Conservation (phyloP, 2,329 filamentous ascomycete species). For the Pezicula radicicola region DNA sequence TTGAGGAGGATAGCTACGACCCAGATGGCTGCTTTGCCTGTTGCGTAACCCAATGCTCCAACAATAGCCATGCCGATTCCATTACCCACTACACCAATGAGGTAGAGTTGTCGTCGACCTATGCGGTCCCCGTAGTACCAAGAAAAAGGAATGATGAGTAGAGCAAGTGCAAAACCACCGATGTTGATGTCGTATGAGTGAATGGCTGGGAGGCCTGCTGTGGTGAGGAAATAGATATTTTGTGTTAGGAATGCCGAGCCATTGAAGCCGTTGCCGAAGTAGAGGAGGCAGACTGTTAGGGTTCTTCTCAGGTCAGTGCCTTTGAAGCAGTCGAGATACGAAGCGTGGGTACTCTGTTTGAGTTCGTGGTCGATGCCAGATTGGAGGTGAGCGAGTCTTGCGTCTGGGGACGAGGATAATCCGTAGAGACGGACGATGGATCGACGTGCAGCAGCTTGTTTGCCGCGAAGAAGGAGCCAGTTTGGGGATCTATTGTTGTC, state of each 20-base stretch:
- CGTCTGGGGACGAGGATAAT: constrained; percentile 4
- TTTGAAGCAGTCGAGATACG: constrained; percentile 33
- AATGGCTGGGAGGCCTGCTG: constrained; percentile 13
- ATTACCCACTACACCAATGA: constrained; percentile 20
- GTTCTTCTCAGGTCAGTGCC: constrained; percentile 32
- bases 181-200: constrained; percentile 10
- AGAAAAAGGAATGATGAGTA: constrained; percentile 10
- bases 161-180: constrained; percentile 8
- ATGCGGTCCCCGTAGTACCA: constrained; percentile 23
- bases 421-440: constrained; percentile 10
- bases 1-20: constrained; percentile 17
- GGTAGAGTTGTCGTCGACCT: constrained; percentile 31
- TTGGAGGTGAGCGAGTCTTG: constrained; percentile 11
- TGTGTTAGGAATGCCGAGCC: constrained; percentile 25
- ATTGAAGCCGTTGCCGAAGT: constrained; percentile 29
- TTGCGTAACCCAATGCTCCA: constrained; percentile 12
- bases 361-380: constrained; percentile 6
- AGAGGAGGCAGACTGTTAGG: constrained; percentile 32
- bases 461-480: constrained; percentile 10
- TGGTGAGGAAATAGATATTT: constrained; percentile 18
- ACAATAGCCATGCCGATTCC: constrained; percentile 11
- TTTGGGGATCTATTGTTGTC: constrained; percentile 11
- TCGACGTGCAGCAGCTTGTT: constrained; percentile 2
- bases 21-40: constrained; percentile 9
- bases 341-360: constrained; percentile 2